Evolutionary conservation across 1,139 yeast species (phyloP).

Genomic region (Pichia sp.): DNA sequence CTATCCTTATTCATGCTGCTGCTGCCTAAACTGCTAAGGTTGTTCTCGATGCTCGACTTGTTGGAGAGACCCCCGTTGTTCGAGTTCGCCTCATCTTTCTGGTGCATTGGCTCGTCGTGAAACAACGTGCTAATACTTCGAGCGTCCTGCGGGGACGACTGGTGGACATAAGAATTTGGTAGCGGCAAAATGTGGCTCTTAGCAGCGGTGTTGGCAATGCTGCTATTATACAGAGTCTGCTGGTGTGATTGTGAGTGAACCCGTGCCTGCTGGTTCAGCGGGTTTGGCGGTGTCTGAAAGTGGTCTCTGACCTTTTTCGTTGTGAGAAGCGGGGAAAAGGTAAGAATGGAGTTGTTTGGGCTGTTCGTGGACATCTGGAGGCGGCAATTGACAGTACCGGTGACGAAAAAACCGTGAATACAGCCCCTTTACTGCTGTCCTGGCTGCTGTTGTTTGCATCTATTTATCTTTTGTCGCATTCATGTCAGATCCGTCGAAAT

Average conservation of each 20-base stretch:
- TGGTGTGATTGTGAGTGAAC: constrained; percentile 11
- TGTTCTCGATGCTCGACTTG: not conserved
- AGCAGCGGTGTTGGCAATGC: not conserved
- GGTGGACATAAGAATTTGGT: constrained; percentile 17
- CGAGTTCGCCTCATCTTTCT: not conserved
- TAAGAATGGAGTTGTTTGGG: constrained; percentile 55
- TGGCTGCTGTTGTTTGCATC: not conserved
- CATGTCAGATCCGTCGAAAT: not conserved
- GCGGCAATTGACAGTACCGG: not conserved
- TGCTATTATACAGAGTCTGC: constrained; percentile 8
- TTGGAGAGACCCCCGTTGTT: not conserved
- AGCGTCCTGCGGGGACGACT: constrained; percentile 19
- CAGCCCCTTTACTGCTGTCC: too few species aligned
- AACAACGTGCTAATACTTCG: constrained; percentile 6
- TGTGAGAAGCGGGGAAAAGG: constrained; percentile 55
- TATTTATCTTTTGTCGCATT: not conserved
- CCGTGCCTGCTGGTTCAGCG: constrained; percentile 30
- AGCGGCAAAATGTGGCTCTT: constrained; percentile 9
- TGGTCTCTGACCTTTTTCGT: constrained; percentile 43
- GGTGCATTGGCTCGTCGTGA: not conserved
- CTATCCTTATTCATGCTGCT: not conserved
- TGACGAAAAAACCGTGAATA: too few species aligned
- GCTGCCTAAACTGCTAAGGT: not conserved
- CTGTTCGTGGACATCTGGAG: constrained; percentile 30
- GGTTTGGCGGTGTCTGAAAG: constrained; percentile 56